Evolutionary conservation across 2,329 filamentous ascomycete genomes (phyloP).

Genomic region (Pseudogymnoascus sp.): DNA sequence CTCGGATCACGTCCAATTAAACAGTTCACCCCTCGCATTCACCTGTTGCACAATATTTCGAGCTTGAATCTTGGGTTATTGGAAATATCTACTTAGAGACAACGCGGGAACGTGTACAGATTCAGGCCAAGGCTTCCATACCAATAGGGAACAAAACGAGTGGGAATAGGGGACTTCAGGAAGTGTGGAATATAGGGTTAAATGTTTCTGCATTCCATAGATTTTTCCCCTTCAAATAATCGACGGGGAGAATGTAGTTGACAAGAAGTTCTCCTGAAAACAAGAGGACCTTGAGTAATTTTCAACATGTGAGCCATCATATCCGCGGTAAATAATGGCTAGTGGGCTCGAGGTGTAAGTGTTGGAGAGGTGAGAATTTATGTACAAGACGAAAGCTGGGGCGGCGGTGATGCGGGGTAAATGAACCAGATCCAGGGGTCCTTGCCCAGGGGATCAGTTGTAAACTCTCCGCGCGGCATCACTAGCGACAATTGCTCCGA

Average conservation of each 20-base stretch:
- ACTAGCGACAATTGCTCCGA: not conserved
- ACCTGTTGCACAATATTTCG: too few species aligned
- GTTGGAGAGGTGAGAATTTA: conserved; percentile 24
- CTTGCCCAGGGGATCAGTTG: not conserved
- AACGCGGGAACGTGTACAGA: not conserved
- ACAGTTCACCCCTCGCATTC: too few species aligned
- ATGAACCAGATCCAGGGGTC: too few species aligned
- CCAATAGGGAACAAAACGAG: not conserved
- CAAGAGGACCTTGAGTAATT: conserved; percentile 37
- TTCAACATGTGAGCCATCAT: conserved; percentile 21
- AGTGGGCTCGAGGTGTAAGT: conserved; percentile 25
- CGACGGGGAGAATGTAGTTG: not conserved
- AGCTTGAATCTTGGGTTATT: not conserved
- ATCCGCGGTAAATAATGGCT: conserved; percentile 30
- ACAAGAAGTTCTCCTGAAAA: not conserved
- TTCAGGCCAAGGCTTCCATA: not conserved
- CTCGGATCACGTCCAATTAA: too few species aligned
- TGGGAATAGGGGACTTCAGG: not conserved
- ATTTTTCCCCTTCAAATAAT: not conserved
- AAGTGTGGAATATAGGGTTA: not conserved
- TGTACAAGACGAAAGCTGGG: not conserved
- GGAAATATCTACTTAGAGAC: not conserved
- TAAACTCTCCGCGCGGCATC: not conserved
- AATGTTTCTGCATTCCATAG: not conserved
- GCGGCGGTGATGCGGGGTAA: not conserved